Evolutionary conservation across 2,329 filamentous ascomycete genomes (phyloP), one percentile per base, ranked within the genome.

Genomic region (Fusarium oligoseptatum): DNA sequence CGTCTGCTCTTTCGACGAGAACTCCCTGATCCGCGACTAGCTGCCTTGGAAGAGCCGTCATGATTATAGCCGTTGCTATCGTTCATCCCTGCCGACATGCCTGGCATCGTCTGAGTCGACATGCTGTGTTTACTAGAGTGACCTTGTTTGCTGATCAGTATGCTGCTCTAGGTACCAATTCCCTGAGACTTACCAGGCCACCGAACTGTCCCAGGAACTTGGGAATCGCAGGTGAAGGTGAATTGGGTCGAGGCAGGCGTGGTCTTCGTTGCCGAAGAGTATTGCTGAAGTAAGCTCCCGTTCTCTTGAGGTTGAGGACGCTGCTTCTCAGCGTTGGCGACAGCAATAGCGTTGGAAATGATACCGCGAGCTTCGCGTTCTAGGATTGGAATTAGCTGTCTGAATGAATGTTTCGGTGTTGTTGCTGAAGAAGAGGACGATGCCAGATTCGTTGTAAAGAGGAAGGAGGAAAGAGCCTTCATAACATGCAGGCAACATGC

Each of bases 201-300:
- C 61, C 92, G 91, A 81, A 95, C 90, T 66, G 93, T 91, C 68
- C 93, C 94, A 1, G 94, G 92, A 41, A 95, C 94, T 80, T 97
- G 95, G 1, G 95, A 96, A 79, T 97, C 94, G 83, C 95, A 98
- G 14, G 95, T 97, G 81, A 99, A 99, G 11, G 97, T 99, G 82
- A 99, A 99, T 78, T 98, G 95, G 0, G 94, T 93, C 66, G 95
- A 94, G 7, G 92, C 90, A 6, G 94, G 91, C 39, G 89, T 91
- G 5, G 89, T 81, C 78, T 90, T 92, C 67, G 87, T 87, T 7
- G 87, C 83, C 20, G 89, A 85, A 10, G 80, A 80, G 81, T 93
- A 91, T 80, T 94, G 93, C 67, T 94, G 92, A 58, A 97, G 84
- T 69, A 95, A 87, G 82, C 93, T 96, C 73, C 92, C 87, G 82